Conservation (phyloP, 257 asterid species). For the Solanum bulbocastanum region DNA sequence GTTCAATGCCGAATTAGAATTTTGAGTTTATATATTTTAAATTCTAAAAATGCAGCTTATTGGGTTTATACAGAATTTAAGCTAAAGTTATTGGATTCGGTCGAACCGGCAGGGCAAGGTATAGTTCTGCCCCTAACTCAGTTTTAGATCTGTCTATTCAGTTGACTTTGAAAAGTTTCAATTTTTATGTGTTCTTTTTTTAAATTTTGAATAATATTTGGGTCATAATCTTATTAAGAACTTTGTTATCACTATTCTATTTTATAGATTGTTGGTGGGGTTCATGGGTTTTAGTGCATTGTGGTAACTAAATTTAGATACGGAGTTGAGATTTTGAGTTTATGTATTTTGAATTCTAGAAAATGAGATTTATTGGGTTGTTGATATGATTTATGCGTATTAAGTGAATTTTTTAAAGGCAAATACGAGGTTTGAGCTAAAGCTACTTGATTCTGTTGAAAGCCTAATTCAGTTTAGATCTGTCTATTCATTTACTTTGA, state of each 20-base stretch:
- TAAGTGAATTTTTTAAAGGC: not conserved
- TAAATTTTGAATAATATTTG: not conserved
- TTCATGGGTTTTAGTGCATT: not conserved
- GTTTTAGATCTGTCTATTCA: not conserved
- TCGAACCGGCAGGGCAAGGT: fast-evolving
- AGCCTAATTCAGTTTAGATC: not conserved
- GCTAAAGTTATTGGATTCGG: not conserved
- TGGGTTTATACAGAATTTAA: not conserved
- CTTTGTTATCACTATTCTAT: not conserved
- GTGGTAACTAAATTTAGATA: not conserved
- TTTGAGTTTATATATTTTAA: not conserved
- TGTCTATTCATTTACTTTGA: not conserved
- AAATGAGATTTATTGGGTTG: not conserved
- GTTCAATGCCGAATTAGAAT: not conserved
- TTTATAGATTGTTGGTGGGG: not conserved
- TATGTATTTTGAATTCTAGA: not conserved
- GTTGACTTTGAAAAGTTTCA: not conserved
- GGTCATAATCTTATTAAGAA: not conserved
- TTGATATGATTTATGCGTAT: not conserved
- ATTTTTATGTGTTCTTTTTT: not conserved
- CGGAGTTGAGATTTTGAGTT: not conserved
- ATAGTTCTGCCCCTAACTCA: not conserved
- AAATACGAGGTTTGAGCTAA: not conserved
- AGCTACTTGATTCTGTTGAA: not conserved
- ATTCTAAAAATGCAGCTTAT: not conserved